Evolutionary conservation across 1,284 basidiomycete genomes (phyloP).

Genomic region (Boletus subluridellus): DNA sequence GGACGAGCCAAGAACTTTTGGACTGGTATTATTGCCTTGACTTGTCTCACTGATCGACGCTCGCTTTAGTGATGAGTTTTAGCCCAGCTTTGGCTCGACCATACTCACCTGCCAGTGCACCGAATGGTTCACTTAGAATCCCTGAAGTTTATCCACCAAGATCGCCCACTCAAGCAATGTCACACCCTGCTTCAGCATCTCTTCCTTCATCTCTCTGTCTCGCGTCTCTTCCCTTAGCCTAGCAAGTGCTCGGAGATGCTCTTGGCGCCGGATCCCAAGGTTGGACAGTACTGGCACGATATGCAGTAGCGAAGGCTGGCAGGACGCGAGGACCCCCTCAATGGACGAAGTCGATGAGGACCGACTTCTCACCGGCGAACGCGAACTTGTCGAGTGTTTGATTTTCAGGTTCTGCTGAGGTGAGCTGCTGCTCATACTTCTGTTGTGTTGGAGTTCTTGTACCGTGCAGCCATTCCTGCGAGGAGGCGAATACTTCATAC

Average conservation of each 20-base stretch:
- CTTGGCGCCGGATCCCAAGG: constrained; percentile 55
- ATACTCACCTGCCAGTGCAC: constrained; percentile 5
- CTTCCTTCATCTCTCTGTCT: constrained; percentile 62
- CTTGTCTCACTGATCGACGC: no score
- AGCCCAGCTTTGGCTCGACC: neutral
- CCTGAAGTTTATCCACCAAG: constrained; percentile 51
- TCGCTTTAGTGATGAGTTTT: no score
- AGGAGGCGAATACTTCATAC: constrained; percentile 23
- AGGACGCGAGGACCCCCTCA: constrained; percentile 50
- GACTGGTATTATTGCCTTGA: no score
- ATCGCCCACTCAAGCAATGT: constrained; percentile 77
- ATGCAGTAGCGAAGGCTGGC: constrained; percentile 58
- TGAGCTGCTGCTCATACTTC: constrained; percentile 22
- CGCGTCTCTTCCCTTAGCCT: constrained; percentile 59
- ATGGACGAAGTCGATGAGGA: constrained; percentile 41
- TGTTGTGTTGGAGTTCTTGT: constrained; percentile 12
- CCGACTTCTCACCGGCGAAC: constrained; percentile 16
- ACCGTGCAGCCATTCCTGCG: constrained; percentile 12
- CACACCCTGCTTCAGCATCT: constrained; percentile 60
- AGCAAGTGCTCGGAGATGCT: constrained; percentile 58
- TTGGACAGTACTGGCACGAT: constrained; percentile 51
- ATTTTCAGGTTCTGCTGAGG: constrained; percentile 17
- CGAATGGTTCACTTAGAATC: constrained; percentile 12
- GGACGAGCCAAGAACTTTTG: no score
- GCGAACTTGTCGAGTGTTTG: constrained; percentile 14